Base-by-base conservation (phyloP, 169 alveolate genomes). In the Babesia sp. region DNA sequence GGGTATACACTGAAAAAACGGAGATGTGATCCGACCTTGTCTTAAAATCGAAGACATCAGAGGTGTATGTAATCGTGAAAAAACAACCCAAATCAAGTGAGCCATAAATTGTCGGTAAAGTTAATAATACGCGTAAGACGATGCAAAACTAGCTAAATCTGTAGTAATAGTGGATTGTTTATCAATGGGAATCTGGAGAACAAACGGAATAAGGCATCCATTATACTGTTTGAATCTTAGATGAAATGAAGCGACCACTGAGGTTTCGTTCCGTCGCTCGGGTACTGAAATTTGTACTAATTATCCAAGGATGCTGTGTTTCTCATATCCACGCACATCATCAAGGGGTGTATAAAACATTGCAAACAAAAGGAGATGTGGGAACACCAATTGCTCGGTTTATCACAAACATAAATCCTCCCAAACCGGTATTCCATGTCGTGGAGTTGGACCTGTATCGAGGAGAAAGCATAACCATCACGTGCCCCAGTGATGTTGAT, bases 391-490 rank as follows among this genome's bases (percentile, higher is more conserved):
- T 64, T 8, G 41, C 74, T 0, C 16, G 61, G 50, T 64, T 64
- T 29, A 8, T 33, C 7, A 33, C 60, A 14, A 45, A 37, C 31
- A 18, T 64, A 16, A 28, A 2, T 16, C 18, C 7, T 2, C 51
- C 44, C 18, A 45, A 50, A 28, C 74, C 74, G 1, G 61, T 26
- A 64, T 64, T 33, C 51, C 51, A 64, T 48, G 61, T 46, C 7
- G 74, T 48, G 11, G 74, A 64, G 24, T 22, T 64, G 61, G 74
- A 64, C 26, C 61, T 64, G 4, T 33, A 46, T 22, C 59, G 74
- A 6, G 74, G 74, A 46, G 74, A 64, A 48, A 64, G 63, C 74
- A 64, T 64, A 29, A 64, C 74, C 45, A 45, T 64, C 28, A 48
- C 61, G n/a, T 64, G 74, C 51, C 74, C 74, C 31, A 3, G 18